A percentile compares a stretch with the other conserved stretches of the same genome.
Evolutionary conservation across 257 asterid species (phyloP).

Genomic region (Nicotiana attenuata): DNA sequence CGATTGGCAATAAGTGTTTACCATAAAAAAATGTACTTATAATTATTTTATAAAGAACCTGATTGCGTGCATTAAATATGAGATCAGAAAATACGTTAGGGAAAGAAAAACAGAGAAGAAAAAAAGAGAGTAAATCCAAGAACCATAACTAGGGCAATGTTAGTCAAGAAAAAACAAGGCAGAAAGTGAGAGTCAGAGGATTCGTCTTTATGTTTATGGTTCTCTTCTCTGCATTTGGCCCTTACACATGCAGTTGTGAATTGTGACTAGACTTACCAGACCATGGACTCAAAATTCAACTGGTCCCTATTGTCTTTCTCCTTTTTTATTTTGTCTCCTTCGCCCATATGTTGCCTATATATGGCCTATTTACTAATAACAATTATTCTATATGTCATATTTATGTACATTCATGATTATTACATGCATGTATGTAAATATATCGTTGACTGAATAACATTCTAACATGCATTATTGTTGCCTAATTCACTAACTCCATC

Average conservation of each 20-base stretch:
- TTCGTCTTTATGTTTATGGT: constrained; percentile 25
- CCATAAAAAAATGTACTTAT: not conserved
- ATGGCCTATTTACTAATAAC: no score
- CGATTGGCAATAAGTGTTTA: not conserved
- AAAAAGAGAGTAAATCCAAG: not conserved
- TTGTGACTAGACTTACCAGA: not conserved
- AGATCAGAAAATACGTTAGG: not conserved
- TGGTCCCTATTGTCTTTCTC: not conserved
- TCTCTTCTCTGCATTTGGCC: not conserved
- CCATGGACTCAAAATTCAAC: not conserved
- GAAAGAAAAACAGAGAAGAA: not conserved
- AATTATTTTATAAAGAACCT: not conserved
- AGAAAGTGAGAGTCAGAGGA: constrained; percentile 9
- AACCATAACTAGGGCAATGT: not conserved
- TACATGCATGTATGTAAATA: not conserved
- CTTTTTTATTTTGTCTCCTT: not conserved
- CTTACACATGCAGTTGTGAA: not conserved
- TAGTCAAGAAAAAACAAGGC: constrained; percentile 10
- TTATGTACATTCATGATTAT: not conserved
- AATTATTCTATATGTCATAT: not conserved
- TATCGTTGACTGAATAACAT: not conserved
- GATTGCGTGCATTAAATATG: not conserved
- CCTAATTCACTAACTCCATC: not conserved
- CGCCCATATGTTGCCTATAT: not conserved
- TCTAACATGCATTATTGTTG: not conserved